Base-by-base conservation (phyloP, 2,329 filamentous ascomycete genomes). In the Aspergillus sp. region DNA sequence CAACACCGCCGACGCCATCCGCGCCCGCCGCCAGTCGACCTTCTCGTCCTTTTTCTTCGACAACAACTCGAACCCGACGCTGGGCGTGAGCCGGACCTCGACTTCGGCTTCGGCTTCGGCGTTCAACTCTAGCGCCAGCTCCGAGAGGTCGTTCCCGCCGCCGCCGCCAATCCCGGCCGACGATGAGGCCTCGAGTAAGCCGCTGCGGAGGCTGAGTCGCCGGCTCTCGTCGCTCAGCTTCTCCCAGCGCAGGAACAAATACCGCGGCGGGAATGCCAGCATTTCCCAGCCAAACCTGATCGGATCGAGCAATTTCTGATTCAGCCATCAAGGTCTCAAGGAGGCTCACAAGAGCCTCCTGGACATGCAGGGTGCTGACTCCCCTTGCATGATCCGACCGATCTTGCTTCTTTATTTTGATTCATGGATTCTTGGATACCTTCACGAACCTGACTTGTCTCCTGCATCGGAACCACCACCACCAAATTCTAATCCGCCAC, bases 251-350 rank as follows among this genome's bases (percentile, higher is more conserved):
- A 66, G 37, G 54, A 58, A 50, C 61, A 64, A 52, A 45, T 54
- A 54, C 19, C 54, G 24, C 4, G 48, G 44, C 22, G 57, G 12
- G 20, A 62, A 62, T 2, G 62, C 62, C 1, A 73, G 69, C 41
- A 73, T 73, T 45, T 72, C 71, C 7, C 64, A 69, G 55, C 70
- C 71, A 34, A 70, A 72, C 58, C 40, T 72, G 61, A 72, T 73
- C 60, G 69, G 70, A 9, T 67, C 70, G 13, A 72, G 70, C 22
- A 70, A 62, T 46, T 63, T 24, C 3, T 22, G 15, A 22, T 13
- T 20, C n/a, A 6, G 15, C 37, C n/a, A 6, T 17, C 15, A 17
- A 17, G 15, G 39, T 20, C 3, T 20, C 20, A 20, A 20, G 20
- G 20, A 20, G 20, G 20, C 20, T 20, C 20, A 17, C n/a, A 7